Conservation (phyloP, 1,284 basidiomycete species). For the Xerocomus amazonicus region DNA sequence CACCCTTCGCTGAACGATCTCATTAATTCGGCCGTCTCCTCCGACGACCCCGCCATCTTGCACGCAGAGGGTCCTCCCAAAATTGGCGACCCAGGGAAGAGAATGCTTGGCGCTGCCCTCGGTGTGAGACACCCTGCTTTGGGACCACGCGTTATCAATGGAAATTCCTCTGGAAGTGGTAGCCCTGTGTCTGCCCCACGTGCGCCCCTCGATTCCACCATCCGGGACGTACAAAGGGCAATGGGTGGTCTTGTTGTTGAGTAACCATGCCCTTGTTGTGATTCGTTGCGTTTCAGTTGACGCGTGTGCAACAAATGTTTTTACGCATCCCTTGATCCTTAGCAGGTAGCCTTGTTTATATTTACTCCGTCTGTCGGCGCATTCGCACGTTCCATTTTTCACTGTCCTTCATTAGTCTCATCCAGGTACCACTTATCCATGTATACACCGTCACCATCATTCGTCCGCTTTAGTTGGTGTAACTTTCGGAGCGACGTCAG, state of each 20-base stretch:
- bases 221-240: slow-evolving; percentile 73
- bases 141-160: slow-evolving; percentile 54
- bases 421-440: slow-evolving; percentile 25
- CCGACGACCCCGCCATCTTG: slow-evolving; percentile 62
- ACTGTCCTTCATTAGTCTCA: slow-evolving; percentile 29
- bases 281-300: slow-evolving; percentile 13
- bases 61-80: slow-evolving; percentile 47
- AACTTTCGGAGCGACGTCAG: neutral
- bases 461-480: neutral
- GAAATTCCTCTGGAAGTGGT: slow-evolving; percentile 24
- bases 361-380: slow-evolving; percentile 11
- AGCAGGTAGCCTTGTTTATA: slow-evolving; percentile 18
- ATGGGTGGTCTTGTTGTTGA: slow-evolving; percentile 74
- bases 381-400: slow-evolving; percentile 17
- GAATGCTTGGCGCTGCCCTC: slow-evolving; percentile 79
- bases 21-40: slow-evolving; percentile 59
- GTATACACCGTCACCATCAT: slow-evolving; percentile 21
- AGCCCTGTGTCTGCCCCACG: slow-evolving; percentile 24
- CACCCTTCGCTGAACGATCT: slow-evolving; percentile 80
- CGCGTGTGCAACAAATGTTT: slow-evolving; percentile 23
- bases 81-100: slow-evolving; percentile 79
- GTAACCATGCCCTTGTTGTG: slow-evolving; percentile 37
- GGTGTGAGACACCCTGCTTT: slow-evolving; percentile 75
- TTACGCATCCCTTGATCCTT: slow-evolving; percentile 18
- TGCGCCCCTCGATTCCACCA: slow-evolving; percentile 55